These are phyloP conservation scores for Aspergillus proliferans DNA, from an alignment of 2,329 filamentous ascomycete genomes.

Conservation along the genomic window DNA sequence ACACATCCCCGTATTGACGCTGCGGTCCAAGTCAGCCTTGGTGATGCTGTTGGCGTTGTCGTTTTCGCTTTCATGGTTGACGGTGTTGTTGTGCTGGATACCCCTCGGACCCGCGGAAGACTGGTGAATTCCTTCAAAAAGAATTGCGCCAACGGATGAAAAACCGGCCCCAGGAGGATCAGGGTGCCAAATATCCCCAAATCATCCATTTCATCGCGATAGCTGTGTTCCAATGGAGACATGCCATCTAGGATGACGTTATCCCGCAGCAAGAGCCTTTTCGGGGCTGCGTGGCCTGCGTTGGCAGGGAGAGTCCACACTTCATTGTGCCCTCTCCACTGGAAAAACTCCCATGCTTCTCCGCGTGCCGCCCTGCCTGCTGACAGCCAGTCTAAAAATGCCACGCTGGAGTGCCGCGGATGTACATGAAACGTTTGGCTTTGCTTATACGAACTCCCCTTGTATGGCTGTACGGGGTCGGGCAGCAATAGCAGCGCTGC, in stretches of 20 bases:
- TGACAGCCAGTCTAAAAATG: not conserved
- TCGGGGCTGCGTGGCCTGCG: not conserved
- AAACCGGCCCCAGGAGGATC: not conserved
- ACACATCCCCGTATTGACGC: not conserved
- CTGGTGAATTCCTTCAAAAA: slow-evolving; percentile 1
- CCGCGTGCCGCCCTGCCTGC: not conserved
- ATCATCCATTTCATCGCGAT: slow-evolving; percentile 1
- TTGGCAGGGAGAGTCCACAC: not conserved
- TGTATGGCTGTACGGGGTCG: slow-evolving; percentile 1
- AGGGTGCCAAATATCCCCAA: slow-evolving; percentile 1
- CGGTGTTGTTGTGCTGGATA: not conserved
- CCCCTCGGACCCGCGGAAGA: not conserved
- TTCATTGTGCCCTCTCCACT: not conserved
- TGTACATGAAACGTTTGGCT: not conserved
- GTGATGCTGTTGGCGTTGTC: not conserved
- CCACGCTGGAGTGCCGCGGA: not conserved
- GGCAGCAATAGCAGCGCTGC: not conserved
- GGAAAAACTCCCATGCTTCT: not conserved
- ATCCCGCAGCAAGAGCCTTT: slow-evolving; percentile 1
- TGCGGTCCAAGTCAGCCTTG: not conserved
- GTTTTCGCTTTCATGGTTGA: not conserved
- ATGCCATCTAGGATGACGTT: not conserved
- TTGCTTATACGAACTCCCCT: not conserved
- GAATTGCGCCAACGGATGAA: not conserved
- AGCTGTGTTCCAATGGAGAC: not conserved